Percentiles rank a stretch among this genome's conserved stretches.
phyloP scores from a whole-genome alignment of 495 filamentous ascomycete genomes.

The Lasiosphaeris hirsuta region DNA sequence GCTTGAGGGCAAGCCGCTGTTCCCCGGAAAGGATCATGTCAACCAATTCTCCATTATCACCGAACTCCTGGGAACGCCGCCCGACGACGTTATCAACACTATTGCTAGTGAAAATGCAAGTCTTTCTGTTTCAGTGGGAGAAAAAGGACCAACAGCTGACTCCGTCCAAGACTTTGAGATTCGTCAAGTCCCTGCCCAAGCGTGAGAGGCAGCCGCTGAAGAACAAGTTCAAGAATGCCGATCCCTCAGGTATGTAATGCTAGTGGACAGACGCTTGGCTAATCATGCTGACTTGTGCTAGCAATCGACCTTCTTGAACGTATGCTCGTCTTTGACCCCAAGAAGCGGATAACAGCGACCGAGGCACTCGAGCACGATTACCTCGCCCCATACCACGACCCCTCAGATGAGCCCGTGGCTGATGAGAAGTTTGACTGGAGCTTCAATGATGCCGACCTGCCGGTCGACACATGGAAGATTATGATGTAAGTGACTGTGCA shows the following conservation, averaged over 20 bases:
- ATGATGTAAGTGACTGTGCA: slow-evolving; percentile 75
- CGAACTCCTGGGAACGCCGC: slow-evolving; percentile 94
- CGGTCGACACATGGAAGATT: slow-evolving; percentile 99
- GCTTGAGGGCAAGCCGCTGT: slow-evolving; percentile 96
- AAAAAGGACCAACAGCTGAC: slow-evolving; percentile 3
- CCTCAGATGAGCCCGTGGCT: slow-evolving; percentile 89
- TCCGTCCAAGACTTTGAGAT: slow-evolving; percentile 75
- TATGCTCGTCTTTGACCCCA: slow-evolving; percentile 97
- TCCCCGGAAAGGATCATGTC: slow-evolving; percentile 98
- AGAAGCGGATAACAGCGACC: slow-evolving; percentile 80
- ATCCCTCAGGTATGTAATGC: slow-evolving; percentile 66
- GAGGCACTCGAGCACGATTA: slow-evolving; percentile 89
- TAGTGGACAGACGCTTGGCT: neutral
- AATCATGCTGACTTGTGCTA: slow-evolving; percentile 32
- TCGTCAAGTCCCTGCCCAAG: slow-evolving; percentile 97
- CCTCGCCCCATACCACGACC: slow-evolving; percentile 94
- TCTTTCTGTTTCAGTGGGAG: slow-evolving; percentile 1
- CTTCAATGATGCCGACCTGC: slow-evolving; percentile 98
- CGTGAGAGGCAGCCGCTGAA: slow-evolving; percentile 84
- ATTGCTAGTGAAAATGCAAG: slow-evolving; percentile 97
- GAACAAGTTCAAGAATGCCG: slow-evolving; percentile 94
- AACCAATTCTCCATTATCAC: slow-evolving; percentile 99
- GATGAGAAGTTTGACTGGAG: slow-evolving; percentile 99
- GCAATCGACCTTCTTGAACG: slow-evolving; percentile 91
- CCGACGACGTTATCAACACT: slow-evolving; percentile 96